Conservation (phyloP, 2,329 filamentous ascomycete genomes). For the Epichloe hybrida region DNA sequence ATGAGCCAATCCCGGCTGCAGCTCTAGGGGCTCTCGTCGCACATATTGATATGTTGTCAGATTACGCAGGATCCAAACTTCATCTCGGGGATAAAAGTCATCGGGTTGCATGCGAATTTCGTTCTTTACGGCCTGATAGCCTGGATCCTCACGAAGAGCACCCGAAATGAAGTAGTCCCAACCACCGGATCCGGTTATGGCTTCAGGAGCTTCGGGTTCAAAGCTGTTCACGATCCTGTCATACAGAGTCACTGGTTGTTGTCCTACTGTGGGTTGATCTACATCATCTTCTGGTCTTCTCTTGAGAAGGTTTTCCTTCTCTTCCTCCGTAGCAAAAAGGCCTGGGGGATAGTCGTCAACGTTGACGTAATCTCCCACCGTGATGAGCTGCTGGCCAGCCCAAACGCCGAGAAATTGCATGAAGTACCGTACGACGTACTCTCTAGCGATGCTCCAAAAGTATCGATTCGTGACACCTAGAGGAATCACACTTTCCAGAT, state of each 20-base stretch:
- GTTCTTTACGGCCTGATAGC: neutral
- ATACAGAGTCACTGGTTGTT: too few relatives aligned
- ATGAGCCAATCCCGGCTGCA: neutral
- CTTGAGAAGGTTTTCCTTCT: neutral
- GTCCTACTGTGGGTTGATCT: too few relatives aligned
- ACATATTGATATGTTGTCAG: neutral
- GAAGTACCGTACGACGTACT: neutral
- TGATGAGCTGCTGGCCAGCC: neutral
- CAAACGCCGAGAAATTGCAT: neutral
- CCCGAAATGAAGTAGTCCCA: too few relatives aligned
- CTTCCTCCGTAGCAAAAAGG: neutral
- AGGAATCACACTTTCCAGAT: neutral
- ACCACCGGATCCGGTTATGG: too few relatives aligned
- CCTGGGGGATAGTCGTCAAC: neutral
- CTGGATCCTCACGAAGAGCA: too few relatives aligned
- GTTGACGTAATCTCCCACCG: neutral
- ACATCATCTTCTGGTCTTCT: neutral
- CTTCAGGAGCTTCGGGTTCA: too few relatives aligned
- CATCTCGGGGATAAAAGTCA: neutral
- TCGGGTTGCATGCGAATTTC: neutral
- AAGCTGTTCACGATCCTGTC: too few relatives aligned
- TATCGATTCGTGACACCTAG: conserved; percentile 1
- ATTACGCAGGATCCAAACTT: neutral
- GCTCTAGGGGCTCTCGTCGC: neutral
- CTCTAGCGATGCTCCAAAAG: neutral